Evolutionary conservation across 2,329 filamentous ascomycete species (phyloP).

Genomic region (Aspergillus bombycis): DNA sequence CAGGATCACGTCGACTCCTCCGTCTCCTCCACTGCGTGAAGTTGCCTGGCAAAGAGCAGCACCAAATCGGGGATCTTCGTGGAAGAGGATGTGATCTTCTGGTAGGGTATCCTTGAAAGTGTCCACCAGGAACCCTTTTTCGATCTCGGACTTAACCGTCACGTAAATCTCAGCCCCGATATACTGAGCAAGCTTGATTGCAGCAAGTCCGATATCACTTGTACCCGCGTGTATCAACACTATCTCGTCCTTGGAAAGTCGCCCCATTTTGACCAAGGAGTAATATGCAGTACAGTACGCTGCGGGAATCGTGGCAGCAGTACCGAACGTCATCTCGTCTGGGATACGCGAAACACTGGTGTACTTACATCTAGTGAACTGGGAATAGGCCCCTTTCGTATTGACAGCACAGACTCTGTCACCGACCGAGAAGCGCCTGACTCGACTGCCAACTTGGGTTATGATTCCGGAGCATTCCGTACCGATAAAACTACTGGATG

Average conservation of each 20-base stretch:
- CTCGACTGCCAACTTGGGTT: neutral
- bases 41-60: neutral
- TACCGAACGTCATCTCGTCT: neutral
- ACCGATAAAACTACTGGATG: neutral
- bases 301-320: slow-evolving; percentile 4
- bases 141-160: slow-evolving; percentile 12
- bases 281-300: slow-evolving; percentile 22
- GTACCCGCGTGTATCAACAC: slow-evolving; percentile 21
- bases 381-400: neutral
- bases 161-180: slow-evolving; percentile 18
- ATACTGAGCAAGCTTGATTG: slow-evolving; percentile 17
- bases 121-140: slow-evolving; percentile 19
- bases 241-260: slow-evolving; percentile 20
- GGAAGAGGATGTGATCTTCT: slow-evolving; percentile 11
- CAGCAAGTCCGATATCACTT: slow-evolving; percentile 19
- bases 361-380: neutral
- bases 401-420: neutral
- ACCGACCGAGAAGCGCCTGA: neutral
- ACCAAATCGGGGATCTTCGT: neutral
- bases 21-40: slow-evolving; percentile 9
- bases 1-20: slow-evolving; percentile 22
- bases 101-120: slow-evolving; percentile 18
- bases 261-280: slow-evolving; percentile 21
- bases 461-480: neutral
- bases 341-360: neutral